phyloP scores from a whole-genome alignment of 345 rosid species.

The Ailanthus altissimus region DNA sequence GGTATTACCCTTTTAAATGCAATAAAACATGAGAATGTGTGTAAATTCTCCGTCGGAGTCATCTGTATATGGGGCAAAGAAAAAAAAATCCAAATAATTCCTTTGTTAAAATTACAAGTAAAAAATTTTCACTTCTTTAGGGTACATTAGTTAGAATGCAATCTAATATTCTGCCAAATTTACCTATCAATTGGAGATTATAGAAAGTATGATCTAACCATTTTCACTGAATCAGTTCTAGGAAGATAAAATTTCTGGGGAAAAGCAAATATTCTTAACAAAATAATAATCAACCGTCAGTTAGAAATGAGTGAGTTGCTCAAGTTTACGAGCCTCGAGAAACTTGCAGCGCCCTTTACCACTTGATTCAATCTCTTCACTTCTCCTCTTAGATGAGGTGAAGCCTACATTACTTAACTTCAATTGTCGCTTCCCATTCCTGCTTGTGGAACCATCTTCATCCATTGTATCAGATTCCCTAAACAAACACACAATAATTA shows the following conservation, averaged over 20 bases:
- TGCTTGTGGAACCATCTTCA: conserved; percentile 48
- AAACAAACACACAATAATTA: not conserved
- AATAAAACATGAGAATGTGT: not conserved
- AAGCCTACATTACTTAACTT: conserved; percentile 76
- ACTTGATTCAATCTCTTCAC: conserved; percentile 75
- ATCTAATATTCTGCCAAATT: not conserved
- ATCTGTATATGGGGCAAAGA: not conserved
- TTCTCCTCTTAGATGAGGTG: conserved; percentile 58
- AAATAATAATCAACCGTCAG: conserved; percentile 11
- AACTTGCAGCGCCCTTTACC: conserved; percentile 90
- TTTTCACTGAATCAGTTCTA: not conserved
- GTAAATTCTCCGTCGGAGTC: not conserved
- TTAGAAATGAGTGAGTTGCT: conserved; percentile 72
- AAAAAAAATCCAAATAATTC: not conserved
- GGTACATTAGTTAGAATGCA: not conserved
- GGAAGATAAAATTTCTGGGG: not conserved
- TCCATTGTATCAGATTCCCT: conserved; percentile 78
- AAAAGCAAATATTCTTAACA: conserved; percentile 1
- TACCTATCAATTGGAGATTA: conserved; percentile 9
- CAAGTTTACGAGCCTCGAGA: conserved; percentile 74
- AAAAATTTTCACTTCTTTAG: not conserved
- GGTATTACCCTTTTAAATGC: no score
- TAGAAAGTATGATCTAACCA: not conserved
- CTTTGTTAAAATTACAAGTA: not conserved
- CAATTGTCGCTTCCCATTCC: conserved; percentile 58